Evolutionary conservation across 2,329 filamentous ascomycete species (phyloP).

Genomic region (Triangularia verruculosa): DNA sequence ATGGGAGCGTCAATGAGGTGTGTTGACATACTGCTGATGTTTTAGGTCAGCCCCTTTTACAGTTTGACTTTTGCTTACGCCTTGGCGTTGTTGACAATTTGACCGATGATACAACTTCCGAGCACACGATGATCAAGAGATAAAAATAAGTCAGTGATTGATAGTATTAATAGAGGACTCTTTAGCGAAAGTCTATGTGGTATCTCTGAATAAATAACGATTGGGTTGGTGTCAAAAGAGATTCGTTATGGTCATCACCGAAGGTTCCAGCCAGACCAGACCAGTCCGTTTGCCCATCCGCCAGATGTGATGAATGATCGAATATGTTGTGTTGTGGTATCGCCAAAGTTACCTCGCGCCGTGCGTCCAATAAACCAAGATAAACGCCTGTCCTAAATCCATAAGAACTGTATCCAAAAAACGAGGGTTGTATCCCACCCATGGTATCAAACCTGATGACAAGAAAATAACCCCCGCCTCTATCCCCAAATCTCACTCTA

Average conservation of each 20-base stretch:
- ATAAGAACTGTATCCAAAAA: not conserved
- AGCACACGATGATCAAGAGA: not conserved
- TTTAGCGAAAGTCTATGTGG: constrained; percentile 27
- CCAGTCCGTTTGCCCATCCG: not conserved
- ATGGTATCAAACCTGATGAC: not conserved
- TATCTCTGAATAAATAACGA: constrained; percentile 17
- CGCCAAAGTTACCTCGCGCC: not conserved
- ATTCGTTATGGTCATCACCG: constrained; percentile 2
- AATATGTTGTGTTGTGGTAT: not conserved
- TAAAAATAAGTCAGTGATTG: not conserved
- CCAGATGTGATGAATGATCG: not conserved
- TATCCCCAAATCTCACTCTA: not conserved
- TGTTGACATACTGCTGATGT: not conserved
- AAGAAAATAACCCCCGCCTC: not conserved
- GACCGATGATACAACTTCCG: too few relatives aligned
- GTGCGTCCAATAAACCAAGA: not conserved
- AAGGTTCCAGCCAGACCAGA: not conserved
- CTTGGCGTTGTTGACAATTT: too few relatives aligned
- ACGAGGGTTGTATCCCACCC: not conserved
- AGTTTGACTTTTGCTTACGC: not conserved
- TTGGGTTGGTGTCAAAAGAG: not conserved
- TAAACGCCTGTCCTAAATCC: not conserved
- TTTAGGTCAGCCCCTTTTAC: not conserved
- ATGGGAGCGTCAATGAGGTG: not conserved
- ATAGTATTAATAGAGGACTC: not conserved